These are phyloP conservation scores for Lactarius sp. DNA, from an alignment of 768 basidiomycete genomes.

Conservation along the genomic window DNA sequence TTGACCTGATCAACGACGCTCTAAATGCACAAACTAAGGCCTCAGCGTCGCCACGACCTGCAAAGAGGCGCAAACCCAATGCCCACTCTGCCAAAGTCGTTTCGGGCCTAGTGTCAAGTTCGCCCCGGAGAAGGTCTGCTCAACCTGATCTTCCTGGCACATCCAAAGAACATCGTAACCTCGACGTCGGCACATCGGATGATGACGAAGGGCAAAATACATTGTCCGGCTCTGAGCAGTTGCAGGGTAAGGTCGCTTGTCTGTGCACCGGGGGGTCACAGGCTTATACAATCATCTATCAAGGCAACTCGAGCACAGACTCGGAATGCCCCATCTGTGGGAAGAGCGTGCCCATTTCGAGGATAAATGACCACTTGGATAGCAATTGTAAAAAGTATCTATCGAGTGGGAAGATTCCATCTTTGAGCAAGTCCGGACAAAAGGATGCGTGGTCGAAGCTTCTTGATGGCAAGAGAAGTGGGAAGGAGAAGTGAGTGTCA, in stretches of 20 bases:
- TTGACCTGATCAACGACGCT: constrained; percentile 6
- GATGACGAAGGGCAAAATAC: constrained; percentile 2
- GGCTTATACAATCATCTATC: not conserved
- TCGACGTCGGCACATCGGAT: not conserved
- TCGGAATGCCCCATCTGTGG: constrained; percentile 13
- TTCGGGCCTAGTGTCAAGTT: not conserved
- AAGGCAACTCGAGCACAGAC: constrained; percentile 1
- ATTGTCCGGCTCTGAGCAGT: not conserved
- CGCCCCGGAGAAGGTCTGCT: not conserved
- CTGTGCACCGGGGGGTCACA: not conserved
- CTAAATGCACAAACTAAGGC: constrained; percentile 1
- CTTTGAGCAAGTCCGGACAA: constrained; percentile 16
- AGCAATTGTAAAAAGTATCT: constrained; percentile 29
- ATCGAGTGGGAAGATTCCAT: constrained; percentile 4
- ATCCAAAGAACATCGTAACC: not conserved
- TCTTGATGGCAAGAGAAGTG: constrained; percentile 16
- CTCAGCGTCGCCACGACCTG: constrained; percentile 6
- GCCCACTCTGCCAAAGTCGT: not conserved
- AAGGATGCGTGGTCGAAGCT: constrained; percentile 26
- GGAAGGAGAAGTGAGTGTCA: constrained; percentile 23
- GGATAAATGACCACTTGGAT: constrained; percentile 36
- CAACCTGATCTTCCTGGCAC: not conserved
- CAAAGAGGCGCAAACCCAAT: constrained; percentile 26
- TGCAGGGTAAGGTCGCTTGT: not conserved
- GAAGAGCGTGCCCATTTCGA: constrained; percentile 27